Evolutionary conservation across 768 basidiomycete genomes (phyloP), one percentile per base, ranked within the genome.

Genomic region (Lactarius quietus): DNA sequence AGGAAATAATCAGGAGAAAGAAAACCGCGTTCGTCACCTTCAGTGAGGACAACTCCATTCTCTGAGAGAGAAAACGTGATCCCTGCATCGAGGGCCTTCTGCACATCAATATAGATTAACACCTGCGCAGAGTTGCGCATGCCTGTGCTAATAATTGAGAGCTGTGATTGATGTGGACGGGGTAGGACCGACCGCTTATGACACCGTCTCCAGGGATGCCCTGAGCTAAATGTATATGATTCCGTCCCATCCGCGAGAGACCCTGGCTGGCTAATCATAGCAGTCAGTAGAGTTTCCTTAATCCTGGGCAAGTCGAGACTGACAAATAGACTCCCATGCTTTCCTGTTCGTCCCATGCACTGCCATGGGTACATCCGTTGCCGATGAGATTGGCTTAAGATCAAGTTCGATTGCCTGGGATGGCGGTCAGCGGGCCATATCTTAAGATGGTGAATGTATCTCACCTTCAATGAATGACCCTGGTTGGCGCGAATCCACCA

Each of bases 401-500:
- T 92, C 87, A 17, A 94, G 71, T 54, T 87, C 78, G n/a, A 93
- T 81, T 0, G 81, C 77, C 93, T 95, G 66, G 38, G 52, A n/a
- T 23, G 35, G 39, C 20, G 41, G 39, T 60, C 61, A 26, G 35
- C 15, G 52, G 26, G 23, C 48, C 29, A 38, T n/a, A 39, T 36
- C 23, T 59, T 14, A 61, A 28, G 7, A 2, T 7, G 31, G 35
- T 18, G 15, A 8, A 48, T 31, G 10, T 8, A 48, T 41, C 31
- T 0, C 67, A 88, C 93, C 81, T 87, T 83, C 54, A 96, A 79
- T 0, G 92, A 90, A 76, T 95, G 94, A 0, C 94, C 94, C 75
- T 95, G 94, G 70, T 92, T 93, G 9, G 94, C 94, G 39, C 89
- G 82, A 69, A 95, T 93, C 88, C 88, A 92, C 90, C 91, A 91